phyloP scores from a whole-genome alignment of 129 eudicot species.

The Saussurea involucrata region DNA sequence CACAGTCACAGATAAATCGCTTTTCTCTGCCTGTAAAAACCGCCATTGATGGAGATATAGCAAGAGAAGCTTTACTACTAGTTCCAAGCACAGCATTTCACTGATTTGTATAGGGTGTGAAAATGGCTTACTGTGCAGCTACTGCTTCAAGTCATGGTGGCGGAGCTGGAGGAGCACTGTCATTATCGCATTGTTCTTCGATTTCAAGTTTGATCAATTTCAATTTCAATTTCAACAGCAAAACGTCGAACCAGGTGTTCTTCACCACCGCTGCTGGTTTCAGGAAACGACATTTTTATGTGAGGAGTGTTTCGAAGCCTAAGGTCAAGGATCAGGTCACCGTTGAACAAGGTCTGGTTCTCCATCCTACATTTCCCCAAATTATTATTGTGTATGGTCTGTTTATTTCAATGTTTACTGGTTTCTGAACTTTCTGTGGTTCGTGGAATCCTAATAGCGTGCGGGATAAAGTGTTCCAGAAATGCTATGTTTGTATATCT shows the following conservation, averaged over 20 bases:
- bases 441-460: background rate
- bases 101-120: background rate
- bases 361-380: background rate
- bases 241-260: slow-evolving; percentile 24
- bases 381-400: background rate
- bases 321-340: slow-evolving; percentile 38
- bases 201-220: slow-evolving; percentile 30
- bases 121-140: slow-evolving; percentile 45
- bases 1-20: background rate
- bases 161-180: background rate
- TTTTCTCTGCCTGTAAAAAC: background rate
- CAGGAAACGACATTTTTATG: slow-evolving; percentile 32
- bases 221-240: slow-evolving; percentile 17
- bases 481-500: background rate
- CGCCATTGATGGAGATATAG: background rate
- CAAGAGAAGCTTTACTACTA: background rate
- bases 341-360: slow-evolving; percentile 42
- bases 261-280: slow-evolving; percentile 12
- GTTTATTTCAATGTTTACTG: background rate
- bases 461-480: background rate
- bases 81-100: background rate
- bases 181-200: slow-evolving; percentile 32
- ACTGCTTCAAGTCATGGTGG: slow-evolving; percentile 25
- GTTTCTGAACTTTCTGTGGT: background rate
- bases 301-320: slow-evolving; percentile 46